Base-by-base conservation (phyloP, 768 basidiomycete genomes). In the Hypholoma sublateritium region DNA sequence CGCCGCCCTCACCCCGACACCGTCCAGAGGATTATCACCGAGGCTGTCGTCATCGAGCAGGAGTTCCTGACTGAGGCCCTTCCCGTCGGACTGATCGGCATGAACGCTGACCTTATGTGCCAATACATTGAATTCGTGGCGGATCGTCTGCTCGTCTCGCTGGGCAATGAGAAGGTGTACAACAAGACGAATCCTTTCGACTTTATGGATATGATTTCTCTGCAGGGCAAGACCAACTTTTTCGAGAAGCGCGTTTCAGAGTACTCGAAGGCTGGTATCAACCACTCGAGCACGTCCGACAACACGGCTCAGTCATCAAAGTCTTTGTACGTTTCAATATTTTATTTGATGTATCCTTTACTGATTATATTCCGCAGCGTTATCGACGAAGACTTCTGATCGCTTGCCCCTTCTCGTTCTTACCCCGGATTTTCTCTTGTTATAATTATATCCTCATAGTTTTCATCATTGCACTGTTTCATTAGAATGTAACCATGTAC, bases 221-320 rank as follows among this genome's bases (percentile, higher is more conserved):
- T 97, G 11, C 91, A 95, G 72, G 95, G 96, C 56, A 98, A 98
- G 80, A 94, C 95, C 39, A 95, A 97, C 77, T 98, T 97, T 74
- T 97, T 96, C 70, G 95, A 97, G 77, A 95, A 96, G 74, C 83
- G 95, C 4, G 96, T 97, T 5, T 93, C 92, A 5, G 89, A 91
- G 25, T 92, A 92, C 62, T 78, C 86, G 11, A 90, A 85, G 64
- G 89, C 89, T 25, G 64, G 63, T 17, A 62, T 73, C 51, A 69
- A 93, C 90, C 77, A 91, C 85, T 49, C 68, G 5, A 58, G 41
- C 43, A 59, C 62, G 49, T 55, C 62, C 19, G 69, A 70, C 52
- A 42, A 62, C 47, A 50, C 63, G 35, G 54, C 65, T 46, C 53
- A 63, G 43, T 64, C 71, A 43, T 66, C 66, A 36, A 72, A 72